Evolutionary conservation across 2,329 filamentous ascomycete genomes (phyloP).

Genomic region (Pyrenophora tritici-repentis): DNA sequence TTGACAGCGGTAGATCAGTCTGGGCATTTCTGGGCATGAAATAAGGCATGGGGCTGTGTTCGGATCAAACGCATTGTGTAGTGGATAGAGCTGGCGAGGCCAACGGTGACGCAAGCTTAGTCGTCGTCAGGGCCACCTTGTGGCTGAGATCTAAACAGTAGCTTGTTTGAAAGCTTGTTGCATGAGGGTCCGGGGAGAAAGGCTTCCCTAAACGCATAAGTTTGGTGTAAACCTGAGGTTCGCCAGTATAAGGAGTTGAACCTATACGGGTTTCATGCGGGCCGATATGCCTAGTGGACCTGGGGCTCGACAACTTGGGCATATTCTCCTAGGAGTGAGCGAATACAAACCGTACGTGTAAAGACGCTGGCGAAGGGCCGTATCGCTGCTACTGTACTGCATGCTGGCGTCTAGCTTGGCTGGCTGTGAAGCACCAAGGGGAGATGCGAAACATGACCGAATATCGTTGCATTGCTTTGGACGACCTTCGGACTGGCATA

Average conservation of each 20-base stretch:
- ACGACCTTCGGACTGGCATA: too few relatives aligned
- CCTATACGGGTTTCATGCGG: slow-evolving; percentile 42
- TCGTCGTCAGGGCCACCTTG: slow-evolving; percentile 24
- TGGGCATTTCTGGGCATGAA: slow-evolving; percentile 30
- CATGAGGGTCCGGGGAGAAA: slow-evolving; percentile 32
- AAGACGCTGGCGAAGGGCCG: not conserved
- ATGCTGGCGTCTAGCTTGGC: too few relatives aligned
- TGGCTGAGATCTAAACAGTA: slow-evolving; percentile 37
- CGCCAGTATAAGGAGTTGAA: slow-evolving; percentile 31
- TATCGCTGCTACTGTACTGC: too few relatives aligned
- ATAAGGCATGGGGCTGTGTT: not conserved
- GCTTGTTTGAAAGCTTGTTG: slow-evolving; percentile 42
- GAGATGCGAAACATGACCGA: too few relatives aligned
- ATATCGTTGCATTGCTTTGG: too few relatives aligned
- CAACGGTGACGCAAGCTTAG: slow-evolving; percentile 24
- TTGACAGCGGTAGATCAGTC: not conserved
- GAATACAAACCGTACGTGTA: not conserved
- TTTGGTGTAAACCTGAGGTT: slow-evolving; percentile 40
- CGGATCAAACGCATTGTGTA: slow-evolving; percentile 42
- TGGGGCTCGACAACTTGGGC: too few relatives aligned
- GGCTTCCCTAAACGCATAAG: slow-evolving; percentile 45
- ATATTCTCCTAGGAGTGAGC: not conserved
- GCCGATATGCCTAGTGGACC: slow-evolving; percentile 11
- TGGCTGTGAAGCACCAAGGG: too few relatives aligned
- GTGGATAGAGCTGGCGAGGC: slow-evolving; percentile 14